phyloP scores from a whole-genome alignment of 805 yeast genomes.

The Candida insectorum region DNA sequence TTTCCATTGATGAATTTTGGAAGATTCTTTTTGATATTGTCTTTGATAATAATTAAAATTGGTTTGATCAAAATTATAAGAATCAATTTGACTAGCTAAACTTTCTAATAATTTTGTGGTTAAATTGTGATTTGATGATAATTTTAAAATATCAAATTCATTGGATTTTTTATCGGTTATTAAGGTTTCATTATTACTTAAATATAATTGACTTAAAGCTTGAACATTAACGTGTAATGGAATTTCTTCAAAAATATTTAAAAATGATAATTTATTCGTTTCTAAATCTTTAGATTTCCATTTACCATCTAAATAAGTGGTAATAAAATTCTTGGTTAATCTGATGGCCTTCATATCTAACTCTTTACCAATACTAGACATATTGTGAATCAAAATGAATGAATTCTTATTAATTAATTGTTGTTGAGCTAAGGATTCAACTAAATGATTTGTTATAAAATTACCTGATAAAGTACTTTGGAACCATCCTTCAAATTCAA shows the following conservation, averaged over 20 bases:
- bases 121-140: constrained; percentile 41
- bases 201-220: constrained; percentile 57
- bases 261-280: constrained; percentile 56
- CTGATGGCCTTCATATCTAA: constrained; percentile 67
- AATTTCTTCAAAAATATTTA: constrained; percentile 69
- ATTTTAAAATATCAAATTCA: constrained; percentile 38
- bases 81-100: constrained; percentile 66
- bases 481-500: constrained; percentile 80
- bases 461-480: constrained; percentile 67
- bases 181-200: constrained; percentile 21
- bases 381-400: constrained; percentile 63
- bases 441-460: constrained; percentile 59
- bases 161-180: constrained; percentile 16
- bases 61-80: constrained; percentile 72
- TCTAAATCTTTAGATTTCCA: constrained; percentile 65
- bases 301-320: constrained; percentile 52
- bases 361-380: constrained; percentile 63
- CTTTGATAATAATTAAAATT: constrained; percentile 82
- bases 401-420: constrained; percentile 57
- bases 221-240: constrained; percentile 66
- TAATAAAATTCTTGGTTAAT: constrained; percentile 59
- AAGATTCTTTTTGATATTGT: constrained; percentile 63
- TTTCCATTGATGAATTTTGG: constrained; percentile 73
- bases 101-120: constrained; percentile 55
- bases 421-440: constrained; percentile 66